Evolutionary conservation across 1,139 yeast genomes (phyloP).

Genomic region (Tardiomyces digboiensis): DNA sequence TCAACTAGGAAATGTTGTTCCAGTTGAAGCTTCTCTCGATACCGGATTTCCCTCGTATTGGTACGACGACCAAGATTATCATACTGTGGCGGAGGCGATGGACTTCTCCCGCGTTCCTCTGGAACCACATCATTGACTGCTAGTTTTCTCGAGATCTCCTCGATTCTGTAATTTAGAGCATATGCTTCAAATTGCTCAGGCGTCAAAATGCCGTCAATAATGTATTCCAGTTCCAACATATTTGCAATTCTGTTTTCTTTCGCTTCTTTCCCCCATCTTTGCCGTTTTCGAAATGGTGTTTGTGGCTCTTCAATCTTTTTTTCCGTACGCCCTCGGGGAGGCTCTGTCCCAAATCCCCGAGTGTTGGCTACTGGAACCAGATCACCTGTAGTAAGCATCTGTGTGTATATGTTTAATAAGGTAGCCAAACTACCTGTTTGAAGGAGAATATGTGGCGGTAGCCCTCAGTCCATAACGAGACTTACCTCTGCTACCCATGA

Average conservation of each 20-base stretch:
- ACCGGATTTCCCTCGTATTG: conserved; percentile 72
- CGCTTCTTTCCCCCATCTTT: conserved; percentile 26
- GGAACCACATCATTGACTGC: conserved; percentile 37
- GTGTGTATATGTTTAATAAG: no score
- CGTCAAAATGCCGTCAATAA: conserved; percentile 48
- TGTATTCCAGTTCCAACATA: conserved; percentile 28
- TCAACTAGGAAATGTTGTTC: conserved; percentile 77
- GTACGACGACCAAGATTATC: conserved; percentile 74
- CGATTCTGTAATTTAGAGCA: conserved; percentile 64
- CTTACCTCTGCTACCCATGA: no score
- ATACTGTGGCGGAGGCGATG: conserved; percentile 91
- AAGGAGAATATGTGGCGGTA: no score
- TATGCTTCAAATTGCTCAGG: conserved; percentile 83
- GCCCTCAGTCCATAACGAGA: no score
- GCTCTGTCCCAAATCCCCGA: not conserved
- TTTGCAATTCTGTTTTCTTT: conserved; percentile 23
- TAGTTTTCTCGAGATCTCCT: conserved; percentile 63
- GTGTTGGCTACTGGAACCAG: conserved; percentile 4
- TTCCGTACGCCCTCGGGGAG: not conserved
- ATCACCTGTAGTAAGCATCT: not conserved
- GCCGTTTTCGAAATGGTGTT: conserved; percentile 5
- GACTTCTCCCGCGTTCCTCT: conserved; percentile 38
- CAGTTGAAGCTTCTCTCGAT: conserved; percentile 51
- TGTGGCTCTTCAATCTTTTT: not conserved
- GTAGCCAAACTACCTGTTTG: no score